Conservation (phyloP, 164 flowering plant genomes). For the Aristolochia fimbriata region DNA sequence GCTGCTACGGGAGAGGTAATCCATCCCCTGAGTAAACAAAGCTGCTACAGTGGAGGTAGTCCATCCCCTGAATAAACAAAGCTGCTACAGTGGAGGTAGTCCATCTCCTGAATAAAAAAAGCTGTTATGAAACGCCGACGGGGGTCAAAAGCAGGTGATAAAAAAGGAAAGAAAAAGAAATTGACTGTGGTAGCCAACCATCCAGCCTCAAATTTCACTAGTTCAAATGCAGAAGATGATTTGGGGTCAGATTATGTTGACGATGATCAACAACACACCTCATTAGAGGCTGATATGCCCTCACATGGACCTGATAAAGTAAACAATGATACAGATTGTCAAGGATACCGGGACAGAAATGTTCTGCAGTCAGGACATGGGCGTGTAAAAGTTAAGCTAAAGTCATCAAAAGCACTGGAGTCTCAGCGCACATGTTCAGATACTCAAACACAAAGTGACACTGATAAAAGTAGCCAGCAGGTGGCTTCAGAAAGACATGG, state of each 20-base stretch:
- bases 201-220: conserved; percentile 14
- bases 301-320: conserved; percentile 32
- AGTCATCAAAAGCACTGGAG: conserved; percentile 40
- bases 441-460: conserved; percentile 47
- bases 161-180: conserved; percentile 61
- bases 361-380: conserved; percentile 39
- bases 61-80: too few species aligned
- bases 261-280: conserved; percentile 23
- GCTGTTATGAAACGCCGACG: conserved; percentile 71
- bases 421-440: conserved; percentile 33
- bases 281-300: conserved; percentile 39
- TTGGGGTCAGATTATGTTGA: conserved; percentile 31
- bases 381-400: conserved; percentile 83
- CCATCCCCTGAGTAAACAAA: too few species aligned
- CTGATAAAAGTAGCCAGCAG: conserved; percentile 49
- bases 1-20: too few species aligned
- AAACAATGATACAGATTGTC: conserved; percentile 17
- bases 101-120: too few species aligned
- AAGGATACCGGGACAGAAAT: conserved; percentile 24
- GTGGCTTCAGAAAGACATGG: conserved; percentile 34
- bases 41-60: too few species aligned
- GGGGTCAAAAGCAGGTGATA: conserved; percentile 27
- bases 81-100: not conserved
- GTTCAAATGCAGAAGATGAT: conserved; percentile 26
- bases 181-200: conserved; percentile 4